phyloP scores from a whole-genome alignment of 345 rosid genomes.

The Moricandia moricandioides region DNA sequence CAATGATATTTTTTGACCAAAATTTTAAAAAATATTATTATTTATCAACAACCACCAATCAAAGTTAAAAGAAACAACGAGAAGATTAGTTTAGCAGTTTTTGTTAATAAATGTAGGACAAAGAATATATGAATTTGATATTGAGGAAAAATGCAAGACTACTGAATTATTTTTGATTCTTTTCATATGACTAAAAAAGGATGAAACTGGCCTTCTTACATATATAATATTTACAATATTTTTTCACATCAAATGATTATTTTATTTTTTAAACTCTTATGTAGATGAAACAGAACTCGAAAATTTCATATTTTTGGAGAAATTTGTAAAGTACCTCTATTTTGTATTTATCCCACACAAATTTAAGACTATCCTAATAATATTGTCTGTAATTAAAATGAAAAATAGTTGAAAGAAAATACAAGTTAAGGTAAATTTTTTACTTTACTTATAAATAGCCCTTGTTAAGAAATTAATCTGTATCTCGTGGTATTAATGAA shows the following conservation, averaged over 20 bases:
- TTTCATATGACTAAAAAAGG: too few species aligned
- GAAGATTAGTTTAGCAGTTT: not conserved
- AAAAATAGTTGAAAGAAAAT: not conserved
- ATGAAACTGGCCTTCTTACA: too few species aligned
- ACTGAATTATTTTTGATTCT: too few species aligned
- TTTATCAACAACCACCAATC: not conserved
- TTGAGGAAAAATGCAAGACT: too few species aligned
- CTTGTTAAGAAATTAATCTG: not conserved
- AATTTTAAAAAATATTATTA: too few species aligned
- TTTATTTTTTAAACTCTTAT: not conserved
- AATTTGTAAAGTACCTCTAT: slow-evolving; percentile 2
- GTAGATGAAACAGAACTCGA: not conserved
- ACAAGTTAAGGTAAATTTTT: not conserved
- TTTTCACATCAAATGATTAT: too few species aligned
- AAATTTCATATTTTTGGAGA: not conserved
- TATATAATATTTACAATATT: too few species aligned
- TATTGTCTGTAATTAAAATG: not conserved
- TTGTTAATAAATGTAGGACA: not conserved
- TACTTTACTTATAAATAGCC: not conserved
- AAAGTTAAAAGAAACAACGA: too few species aligned
- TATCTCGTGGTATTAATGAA: slow-evolving; percentile 5
- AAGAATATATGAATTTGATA: too few species aligned
- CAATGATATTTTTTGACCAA: too few species aligned
- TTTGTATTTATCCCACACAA: not conserved
- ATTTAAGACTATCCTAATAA: not conserved